phyloP scores from a whole-genome alignment of 2,329 filamentous ascomycete genomes.

The Neocatenulostroma microsporum region DNA sequence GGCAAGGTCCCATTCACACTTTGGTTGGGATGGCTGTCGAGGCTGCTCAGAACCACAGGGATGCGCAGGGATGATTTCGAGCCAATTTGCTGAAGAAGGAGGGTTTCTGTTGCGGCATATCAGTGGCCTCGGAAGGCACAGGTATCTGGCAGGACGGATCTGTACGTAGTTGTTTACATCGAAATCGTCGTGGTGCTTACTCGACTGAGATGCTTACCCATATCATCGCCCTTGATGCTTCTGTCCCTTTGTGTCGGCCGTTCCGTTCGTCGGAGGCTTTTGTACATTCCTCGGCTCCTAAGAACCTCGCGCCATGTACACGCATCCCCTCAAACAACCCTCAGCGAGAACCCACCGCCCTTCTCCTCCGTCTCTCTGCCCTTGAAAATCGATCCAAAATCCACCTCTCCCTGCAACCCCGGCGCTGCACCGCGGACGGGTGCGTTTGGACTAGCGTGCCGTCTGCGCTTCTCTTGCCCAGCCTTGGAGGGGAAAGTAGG shows the following conservation, averaged over 20 bases:
- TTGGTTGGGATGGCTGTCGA: not conserved
- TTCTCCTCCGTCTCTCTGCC: slow-evolving; percentile 40
- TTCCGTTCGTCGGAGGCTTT: no score
- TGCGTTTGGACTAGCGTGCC: slow-evolving; percentile 69
- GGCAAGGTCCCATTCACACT: not conserved
- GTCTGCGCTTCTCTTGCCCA: slow-evolving; percentile 73
- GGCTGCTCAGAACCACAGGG: not conserved
- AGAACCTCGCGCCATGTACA: no score
- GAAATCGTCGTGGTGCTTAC: no score
- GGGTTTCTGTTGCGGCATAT: no score
- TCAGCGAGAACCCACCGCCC: slow-evolving; percentile 40
- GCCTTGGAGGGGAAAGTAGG: slow-evolving; percentile 96
- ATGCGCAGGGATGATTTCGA: not conserved
- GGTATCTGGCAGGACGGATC: no score
- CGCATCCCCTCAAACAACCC: slow-evolving; percentile 26
- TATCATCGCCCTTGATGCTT: no score
- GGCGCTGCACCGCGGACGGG: slow-evolving; percentile 59
- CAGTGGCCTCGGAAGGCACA: no score
- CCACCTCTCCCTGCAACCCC: slow-evolving; percentile 31
- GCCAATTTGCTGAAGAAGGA: no score
- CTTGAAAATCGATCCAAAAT: slow-evolving; percentile 45
- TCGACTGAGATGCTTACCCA: no score
- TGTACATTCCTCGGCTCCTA: no score
- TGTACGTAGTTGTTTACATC: no score
- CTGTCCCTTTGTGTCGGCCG: no score